Evolutionary conservation across 371 early-diverging fungal genomes (phyloP), one percentile per base, ranked within the genome.

Genomic region (Cokeromyces recurvatus): DNA sequence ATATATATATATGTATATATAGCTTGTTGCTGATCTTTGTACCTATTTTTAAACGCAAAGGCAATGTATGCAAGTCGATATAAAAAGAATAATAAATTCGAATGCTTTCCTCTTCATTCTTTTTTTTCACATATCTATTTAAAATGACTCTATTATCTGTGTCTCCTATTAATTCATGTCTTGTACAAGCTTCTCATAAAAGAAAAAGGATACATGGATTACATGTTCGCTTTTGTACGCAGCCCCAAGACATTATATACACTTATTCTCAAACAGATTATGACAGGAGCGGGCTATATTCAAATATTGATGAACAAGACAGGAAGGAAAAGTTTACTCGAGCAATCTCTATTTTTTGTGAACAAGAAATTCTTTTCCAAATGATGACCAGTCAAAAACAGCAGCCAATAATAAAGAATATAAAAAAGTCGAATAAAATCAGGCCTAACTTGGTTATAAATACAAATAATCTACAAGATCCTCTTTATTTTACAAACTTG

Each of bases 181-280:
- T 55, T 22, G 40, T 24, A 10, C 21, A 29, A 16, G 14, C 55
- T 38, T 49, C 56, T 24, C 22, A 41, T 15, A 59, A 59, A 27
- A 49, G 51, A 54, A 59, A 46, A 32, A 44, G 59, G 38, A 15
- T 38, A 16, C 24, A 27, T 1, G 43, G 59, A 6, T 32, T 62
- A 11, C 67, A 55, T 25, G 71, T 71, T 9, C 54, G 61, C n/a
- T 71, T 71, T 36, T 59, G 65, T 34, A 46, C 64, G 19, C 58
- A 62, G 31, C 66, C 56, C 12, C 59, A 59, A 17, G 42, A 41
- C 12, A 53, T 73, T 10, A 64, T 58, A 9, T 60, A 64, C 39
- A 69, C 69, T 8, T 65, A 64, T 35, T 73, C 74, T 10, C 67
- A 59, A 43, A 53, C 70, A 20, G 73, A 73, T 38, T 73, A 73